Base-by-base conservation (phyloP, 1,139 yeast genomes). In the Casaregolazyma suthepensis region DNA sequence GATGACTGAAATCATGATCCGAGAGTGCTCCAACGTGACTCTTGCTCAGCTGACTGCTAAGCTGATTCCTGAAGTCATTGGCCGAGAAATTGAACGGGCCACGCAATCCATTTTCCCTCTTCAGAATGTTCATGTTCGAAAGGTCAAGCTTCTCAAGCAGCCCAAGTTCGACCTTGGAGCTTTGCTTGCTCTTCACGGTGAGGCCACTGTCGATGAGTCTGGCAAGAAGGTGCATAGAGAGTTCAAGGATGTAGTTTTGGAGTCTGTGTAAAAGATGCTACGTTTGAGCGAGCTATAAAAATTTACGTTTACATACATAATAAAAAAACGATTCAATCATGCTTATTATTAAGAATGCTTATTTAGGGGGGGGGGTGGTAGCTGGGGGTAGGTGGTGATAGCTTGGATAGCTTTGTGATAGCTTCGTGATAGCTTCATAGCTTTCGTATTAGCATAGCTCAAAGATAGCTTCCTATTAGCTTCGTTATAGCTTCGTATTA, bases 81-180 rank as follows among this genome's bases (percentile, higher is more conserved):
- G 91, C 73, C 88, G 89, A 75, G 95, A 87, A 77, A 87, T 87
- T 68, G 91, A 86, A 77, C 86, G 85, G 81, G 82, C 90, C 63
- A 83, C 94, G 66, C 85, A 82, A 75, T 78, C 83, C 70, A 84
- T 87, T 79, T 85, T 78, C 84, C 95, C 95, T 70, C 82, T 87
- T 73, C 95, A 87, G 78, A 87, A 87, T 79, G 91, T 87, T 70
- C 89, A 85, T 83, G 83, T 87, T 74, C 87, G 94, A 81, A 87
- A 87, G 82, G 94, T 87, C 69, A 87, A 87, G 82, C 81, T 87
- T 75, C 84, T 87, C 77, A 87, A 87, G 79, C 90, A 85, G 78
- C 95, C 95, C 74, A 86, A 86, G 80, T 85, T 86, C 78, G 95
- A 87, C 76, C 82, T 87, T 73, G 94, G 94, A 78, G 77, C 89